Percentiles rank a stretch among this genome's conserved stretches.
Conservation (phyloP, 129 eudicot genomes). For the Chrysanthemum seticuspe region DNA sequence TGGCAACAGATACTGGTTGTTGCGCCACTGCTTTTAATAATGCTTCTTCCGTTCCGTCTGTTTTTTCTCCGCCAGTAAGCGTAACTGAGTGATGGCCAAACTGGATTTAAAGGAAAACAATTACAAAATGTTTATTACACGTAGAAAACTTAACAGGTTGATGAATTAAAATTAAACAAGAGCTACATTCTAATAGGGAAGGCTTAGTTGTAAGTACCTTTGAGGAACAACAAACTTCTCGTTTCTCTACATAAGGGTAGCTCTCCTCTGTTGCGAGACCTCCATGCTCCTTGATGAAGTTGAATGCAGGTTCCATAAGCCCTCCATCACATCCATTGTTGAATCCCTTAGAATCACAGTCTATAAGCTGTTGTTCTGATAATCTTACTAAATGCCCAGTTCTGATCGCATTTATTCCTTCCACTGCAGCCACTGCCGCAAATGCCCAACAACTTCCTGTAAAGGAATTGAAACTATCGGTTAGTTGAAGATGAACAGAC, state of each 20-base stretch:
- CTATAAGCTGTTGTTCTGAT: constrained; percentile 86
- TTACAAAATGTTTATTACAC: constrained; percentile 8
- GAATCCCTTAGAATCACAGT: constrained; percentile 53
- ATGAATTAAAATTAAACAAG: too few species aligned
- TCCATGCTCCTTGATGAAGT: constrained; percentile 53
- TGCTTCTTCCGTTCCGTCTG: constrained; percentile 46
- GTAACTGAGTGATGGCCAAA: constrained; percentile 27
- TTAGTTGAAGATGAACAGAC: too few species aligned
- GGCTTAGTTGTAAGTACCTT: not conserved
- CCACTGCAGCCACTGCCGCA: constrained; percentile 70
- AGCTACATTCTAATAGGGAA: not conserved
- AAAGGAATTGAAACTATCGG: not conserved
- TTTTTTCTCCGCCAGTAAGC: constrained; percentile 49
- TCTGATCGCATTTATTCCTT: constrained; percentile 72
- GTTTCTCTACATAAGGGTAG: constrained; percentile 66
- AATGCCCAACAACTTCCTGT: constrained; percentile 97
- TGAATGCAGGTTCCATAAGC: constrained; percentile 68
- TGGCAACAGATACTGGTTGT: constrained; percentile 54
- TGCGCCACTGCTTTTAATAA: constrained; percentile 61
- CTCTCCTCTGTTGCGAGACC: constrained; percentile 64
- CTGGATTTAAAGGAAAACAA: constrained; percentile 39
- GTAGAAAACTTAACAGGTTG: too few species aligned
- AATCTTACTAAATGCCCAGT: constrained; percentile 58
- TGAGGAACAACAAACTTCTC: not conserved
- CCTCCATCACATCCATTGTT: constrained; percentile 85